These are phyloP conservation scores for Camillea tinctor DNA, from an alignment of 2,329 filamentous ascomycete genomes.

Conservation along the genomic window DNA sequence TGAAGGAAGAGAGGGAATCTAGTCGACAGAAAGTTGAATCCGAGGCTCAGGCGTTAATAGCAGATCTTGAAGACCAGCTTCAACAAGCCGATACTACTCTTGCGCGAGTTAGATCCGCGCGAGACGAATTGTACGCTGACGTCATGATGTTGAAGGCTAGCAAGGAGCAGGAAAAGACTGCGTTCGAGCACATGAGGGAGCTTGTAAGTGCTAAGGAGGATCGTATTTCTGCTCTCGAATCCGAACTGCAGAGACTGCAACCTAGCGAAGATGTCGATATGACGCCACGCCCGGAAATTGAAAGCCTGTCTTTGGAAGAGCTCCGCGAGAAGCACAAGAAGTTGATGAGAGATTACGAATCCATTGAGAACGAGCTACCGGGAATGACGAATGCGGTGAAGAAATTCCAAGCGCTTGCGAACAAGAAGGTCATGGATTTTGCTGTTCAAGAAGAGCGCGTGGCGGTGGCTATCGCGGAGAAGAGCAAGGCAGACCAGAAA, in stretches of 20 bases:
- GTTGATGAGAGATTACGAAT: conserved; percentile 75
- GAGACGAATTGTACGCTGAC: conserved; percentile 85
- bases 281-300: conserved; percentile 48
- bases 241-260: conserved; percentile 72
- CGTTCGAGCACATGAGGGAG: conserved; percentile 74
- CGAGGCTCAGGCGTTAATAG: conserved; percentile 70
- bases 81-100: conserved; percentile 81
- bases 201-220: conserved; percentile 76
- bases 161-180: conserved; percentile 72
- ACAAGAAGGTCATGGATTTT: conserved; percentile 82
- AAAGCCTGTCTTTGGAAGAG: conserved; percentile 65
- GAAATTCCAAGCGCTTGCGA: conserved; percentile 79
- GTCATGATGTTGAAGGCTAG: conserved; percentile 74
- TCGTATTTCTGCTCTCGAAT: conserved; percentile 78
- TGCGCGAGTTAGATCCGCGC: conserved; percentile 75
- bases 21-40: conserved; percentile 80
- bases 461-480: conserved; percentile 74
- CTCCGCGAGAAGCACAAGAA: conserved; percentile 71
- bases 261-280: conserved; percentile 47
- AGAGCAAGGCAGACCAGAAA: conserved; percentile 95
- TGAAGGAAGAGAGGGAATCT: conserved; percentile 79
- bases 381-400: conserved; percentile 90
- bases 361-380: conserved; percentile 83
- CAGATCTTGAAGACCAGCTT: conserved; percentile 79
- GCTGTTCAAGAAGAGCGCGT: conserved; percentile 75